These are phyloP conservation scores for Dothideomycetes sp. DNA, from an alignment of 2,329 filamentous ascomycete genomes.

Conservation along the genomic window DNA sequence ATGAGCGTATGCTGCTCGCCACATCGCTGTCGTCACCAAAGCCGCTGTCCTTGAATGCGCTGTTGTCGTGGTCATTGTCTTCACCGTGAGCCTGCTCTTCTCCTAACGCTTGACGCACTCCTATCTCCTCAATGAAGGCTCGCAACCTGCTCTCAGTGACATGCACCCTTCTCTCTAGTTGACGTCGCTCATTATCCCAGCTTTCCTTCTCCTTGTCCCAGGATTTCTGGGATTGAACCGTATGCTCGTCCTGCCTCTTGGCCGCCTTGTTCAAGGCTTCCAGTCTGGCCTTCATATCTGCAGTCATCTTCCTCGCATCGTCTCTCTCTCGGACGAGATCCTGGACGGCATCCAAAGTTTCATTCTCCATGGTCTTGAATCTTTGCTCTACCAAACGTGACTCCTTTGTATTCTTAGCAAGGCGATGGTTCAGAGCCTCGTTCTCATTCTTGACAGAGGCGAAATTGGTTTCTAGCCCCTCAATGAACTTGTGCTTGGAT, in stretches of 20 bases:
- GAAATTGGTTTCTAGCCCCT: slow-evolving; percentile 66
- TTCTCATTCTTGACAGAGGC: slow-evolving; percentile 63
- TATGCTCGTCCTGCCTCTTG: slow-evolving; percentile 72
- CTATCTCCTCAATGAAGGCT: slow-evolving; percentile 73
- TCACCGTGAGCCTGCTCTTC: slow-evolving; percentile 19
- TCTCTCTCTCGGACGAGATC: slow-evolving; percentile 80
- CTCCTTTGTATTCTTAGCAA: slow-evolving; percentile 61
- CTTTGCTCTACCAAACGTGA: slow-evolving; percentile 73
- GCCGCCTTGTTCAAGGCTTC: slow-evolving; percentile 69
- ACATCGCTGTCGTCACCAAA: slow-evolving; percentile 51
- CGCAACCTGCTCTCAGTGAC: slow-evolving; percentile 83
- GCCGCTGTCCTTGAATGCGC: slow-evolving; percentile 44
- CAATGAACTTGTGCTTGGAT: slow-evolving; percentile 76
- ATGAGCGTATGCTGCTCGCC: slow-evolving; percentile 55
- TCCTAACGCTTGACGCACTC: slow-evolving; percentile 49
- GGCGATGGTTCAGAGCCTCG: slow-evolving; percentile 53
- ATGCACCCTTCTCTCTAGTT: slow-evolving; percentile 73
- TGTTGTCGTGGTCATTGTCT: slow-evolving; percentile 45
- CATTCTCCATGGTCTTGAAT: slow-evolving; percentile 75
- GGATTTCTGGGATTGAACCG: slow-evolving; percentile 62
- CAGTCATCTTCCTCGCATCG: slow-evolving; percentile 59
- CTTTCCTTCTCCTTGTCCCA: slow-evolving; percentile 76
- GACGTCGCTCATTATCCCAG: slow-evolving; percentile 77
- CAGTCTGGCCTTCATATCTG: slow-evolving; percentile 65
- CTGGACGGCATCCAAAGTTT: slow-evolving; percentile 72